Evolutionary conservation across 2,329 filamentous ascomycete species (phyloP), one percentile per base, ranked within the genome.

Genomic region (Sporothrix humicola): DNA sequence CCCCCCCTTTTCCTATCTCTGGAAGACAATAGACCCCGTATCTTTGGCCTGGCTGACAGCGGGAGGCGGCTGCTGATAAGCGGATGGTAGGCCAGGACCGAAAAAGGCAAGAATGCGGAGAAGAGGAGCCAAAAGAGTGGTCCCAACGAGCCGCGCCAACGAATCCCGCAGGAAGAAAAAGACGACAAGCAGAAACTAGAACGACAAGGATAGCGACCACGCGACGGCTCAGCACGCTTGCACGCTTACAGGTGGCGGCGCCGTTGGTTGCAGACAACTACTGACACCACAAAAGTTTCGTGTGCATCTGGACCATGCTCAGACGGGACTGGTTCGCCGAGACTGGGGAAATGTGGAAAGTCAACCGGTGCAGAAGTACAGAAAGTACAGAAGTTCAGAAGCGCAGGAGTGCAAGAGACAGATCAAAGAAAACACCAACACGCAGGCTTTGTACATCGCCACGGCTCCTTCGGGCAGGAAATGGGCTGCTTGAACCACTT

Each of bases 71-170:
- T 23, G 59, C 59, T 63, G 59, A 63, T 63, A 63, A 63, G 59
- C 59, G 17, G 31, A 63, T 46, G 59, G 61, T 44, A 46, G 61
- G 37, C 37, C 61, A 63, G 59, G 8, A 63, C 59, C 37, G 12
- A 63, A 63, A 20, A 20, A 8, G 59, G 59, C 20, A 63, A 63
- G 42, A 63, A 63, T 46, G 59, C 31, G 59, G 59, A 63, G 59
- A 63, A 63, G 59, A 63, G 59, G 59, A 46, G 59, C 9, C 59
- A 63, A 46, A 63, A 46, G 37, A 63, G 37, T 46, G 37, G 59
- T 63, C n/a, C 59, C 8, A 10, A n/a, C n/a, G 59, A 44, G 8
- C n/a, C 37, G 37, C 59, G 59, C 59, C 59, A 63, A 46, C 37
- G 37, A 63, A 59, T 59, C 56, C 56, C 56, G 37, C 56, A n/a